A percentile compares a stretch with the other conserved stretches of the same genome.
These are phyloP conservation scores for Jaenimonas drosophilae DNA, from an alignment of 208 protist species.

Conservation along the genomic window DNA sequence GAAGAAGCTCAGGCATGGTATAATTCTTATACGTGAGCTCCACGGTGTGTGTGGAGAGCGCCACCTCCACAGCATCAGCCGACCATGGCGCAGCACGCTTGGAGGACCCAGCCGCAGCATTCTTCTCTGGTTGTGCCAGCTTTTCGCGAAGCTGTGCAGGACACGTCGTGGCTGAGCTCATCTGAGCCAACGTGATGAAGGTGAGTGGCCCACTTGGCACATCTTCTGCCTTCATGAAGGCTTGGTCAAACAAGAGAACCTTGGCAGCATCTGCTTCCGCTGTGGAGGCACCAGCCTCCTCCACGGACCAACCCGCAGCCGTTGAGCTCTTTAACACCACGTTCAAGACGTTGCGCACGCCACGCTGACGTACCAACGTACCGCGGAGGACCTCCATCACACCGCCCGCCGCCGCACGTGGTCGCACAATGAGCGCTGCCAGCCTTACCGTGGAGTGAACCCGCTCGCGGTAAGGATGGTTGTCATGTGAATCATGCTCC, in stretches of 20 bases:
- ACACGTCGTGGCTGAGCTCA: neutral
- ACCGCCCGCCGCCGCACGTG: constrained; percentile 15
- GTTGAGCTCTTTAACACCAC: constrained; percentile 1
- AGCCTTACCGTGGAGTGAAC: constrained; percentile 20
- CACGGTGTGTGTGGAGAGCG: constrained; percentile 22
- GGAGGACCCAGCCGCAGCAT: neutral
- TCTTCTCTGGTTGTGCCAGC: neutral
- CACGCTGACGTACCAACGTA: constrained; percentile 35
- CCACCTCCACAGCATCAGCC: constrained; percentile 6
- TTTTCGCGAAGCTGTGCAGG: neutral
- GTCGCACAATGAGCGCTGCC: constrained; percentile 29
- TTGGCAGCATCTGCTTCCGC: neutral
- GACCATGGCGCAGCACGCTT: neutral
- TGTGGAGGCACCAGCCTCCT: neutral
- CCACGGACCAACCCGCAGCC: no score
- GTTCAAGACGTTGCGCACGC: constrained; percentile 50
- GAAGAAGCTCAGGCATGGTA: constrained; percentile 77
- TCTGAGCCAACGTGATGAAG: neutral
- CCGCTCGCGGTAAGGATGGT: constrained; percentile 10
- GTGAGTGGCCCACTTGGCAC: no score
- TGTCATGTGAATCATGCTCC: neutral
- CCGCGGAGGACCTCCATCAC: constrained; percentile 45
- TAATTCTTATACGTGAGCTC: constrained; percentile 60
- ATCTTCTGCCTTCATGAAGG: neutral
- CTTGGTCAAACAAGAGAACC: constrained; percentile 1